phyloP scores from a whole-genome alignment of 2,329 filamentous ascomycete genomes.

The Colletotrichum lentis region DNA sequence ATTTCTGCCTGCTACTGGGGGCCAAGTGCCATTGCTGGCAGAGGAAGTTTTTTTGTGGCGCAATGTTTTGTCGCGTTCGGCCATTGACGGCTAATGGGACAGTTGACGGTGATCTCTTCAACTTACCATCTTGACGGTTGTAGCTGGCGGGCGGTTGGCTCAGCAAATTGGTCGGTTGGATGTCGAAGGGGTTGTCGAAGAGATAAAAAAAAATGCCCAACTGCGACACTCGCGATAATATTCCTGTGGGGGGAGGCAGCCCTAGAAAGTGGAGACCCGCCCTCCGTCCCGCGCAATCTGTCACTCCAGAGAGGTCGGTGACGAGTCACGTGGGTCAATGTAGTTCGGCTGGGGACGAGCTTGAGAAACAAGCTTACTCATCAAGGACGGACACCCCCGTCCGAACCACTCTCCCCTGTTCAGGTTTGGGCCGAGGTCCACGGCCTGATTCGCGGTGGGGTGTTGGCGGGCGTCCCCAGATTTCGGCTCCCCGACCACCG shows the following conservation, averaged over 20 bases:
- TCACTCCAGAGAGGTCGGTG: conserved; percentile 45
- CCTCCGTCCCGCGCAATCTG: conserved; percentile 30
- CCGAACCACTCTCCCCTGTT: neutral
- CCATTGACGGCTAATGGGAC: neutral
- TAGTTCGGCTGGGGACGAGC: conserved; percentile 30
- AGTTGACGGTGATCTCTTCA: conserved; percentile 44
- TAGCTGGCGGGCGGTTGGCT: conserved; percentile 45
- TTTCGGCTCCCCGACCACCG: conserved; percentile 22
- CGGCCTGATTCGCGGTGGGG: conserved; percentile 11
- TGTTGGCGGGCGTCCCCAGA: conserved; percentile 24
- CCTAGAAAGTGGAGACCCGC: conserved; percentile 46
- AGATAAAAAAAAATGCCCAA: conserved; percentile 19
- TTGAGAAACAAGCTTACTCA: neutral
- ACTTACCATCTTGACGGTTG: conserved; percentile 76
- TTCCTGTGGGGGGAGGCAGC: conserved; percentile 53
- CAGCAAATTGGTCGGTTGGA: conserved; percentile 36
- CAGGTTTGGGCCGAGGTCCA: conserved; percentile 34
- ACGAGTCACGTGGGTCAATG: conserved; percentile 49
- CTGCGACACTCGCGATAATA: conserved; percentile 39
- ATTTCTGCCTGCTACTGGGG: conserved; percentile 51
- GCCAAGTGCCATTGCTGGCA: conserved; percentile 43
- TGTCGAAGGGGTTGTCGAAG: conserved; percentile 46
- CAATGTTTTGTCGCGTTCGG: conserved; percentile 3
- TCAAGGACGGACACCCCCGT: neutral
- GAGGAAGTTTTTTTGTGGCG: conserved; percentile 42